These are phyloP conservation scores for Tricholoma terreum DNA, from an alignment of 768 basidiomycete species.

Conservation along the genomic window DNA sequence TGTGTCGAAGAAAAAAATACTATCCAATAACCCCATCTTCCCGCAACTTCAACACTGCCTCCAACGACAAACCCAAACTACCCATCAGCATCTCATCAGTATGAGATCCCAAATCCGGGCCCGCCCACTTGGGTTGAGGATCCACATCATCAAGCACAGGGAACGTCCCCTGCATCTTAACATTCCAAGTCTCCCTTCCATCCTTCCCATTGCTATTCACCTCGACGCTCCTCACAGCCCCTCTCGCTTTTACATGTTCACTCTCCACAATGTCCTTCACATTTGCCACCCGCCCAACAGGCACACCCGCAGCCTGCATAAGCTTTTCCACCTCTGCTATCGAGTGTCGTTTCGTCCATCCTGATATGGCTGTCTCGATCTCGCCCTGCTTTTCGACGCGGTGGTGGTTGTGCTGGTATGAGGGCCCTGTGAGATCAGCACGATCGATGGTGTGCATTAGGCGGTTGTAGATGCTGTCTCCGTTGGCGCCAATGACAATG, in stretches of 20 bases:
- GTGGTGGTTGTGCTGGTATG: slow-evolving; percentile 54
- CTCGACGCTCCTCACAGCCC: slow-evolving; percentile 57
- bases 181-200: slow-evolving; percentile 46
- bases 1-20: too few relatives aligned
- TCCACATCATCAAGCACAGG: slow-evolving; percentile 61
- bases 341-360: slow-evolving; percentile 51
- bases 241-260: slow-evolving; percentile 53
- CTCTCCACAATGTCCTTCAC: slow-evolving; percentile 62
- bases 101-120: slow-evolving; percentile 62
- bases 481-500: slow-evolving; percentile 71
- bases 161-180: slow-evolving; percentile 67
- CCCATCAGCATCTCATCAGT: slow-evolving; percentile 46
- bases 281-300: slow-evolving; percentile 60
- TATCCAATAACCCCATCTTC: slow-evolving; percentile 42
- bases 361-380: slow-evolving; percentile 61
- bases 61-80: slow-evolving; percentile 38
- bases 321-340: slow-evolving; percentile 51
- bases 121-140: slow-evolving; percentile 61
- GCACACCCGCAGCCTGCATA: slow-evolving; percentile 53
- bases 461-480: slow-evolving; percentile 65
- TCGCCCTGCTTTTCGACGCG: slow-evolving; percentile 61
- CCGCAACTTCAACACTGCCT: slow-evolving; percentile 38
- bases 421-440: slow-evolving; percentile 54
- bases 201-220: slow-evolving; percentile 31
- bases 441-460: slow-evolving; percentile 62